Conservation (phyloP, 2,329 filamentous ascomycete species). For the Orbilia ellipsospora region DNA sequence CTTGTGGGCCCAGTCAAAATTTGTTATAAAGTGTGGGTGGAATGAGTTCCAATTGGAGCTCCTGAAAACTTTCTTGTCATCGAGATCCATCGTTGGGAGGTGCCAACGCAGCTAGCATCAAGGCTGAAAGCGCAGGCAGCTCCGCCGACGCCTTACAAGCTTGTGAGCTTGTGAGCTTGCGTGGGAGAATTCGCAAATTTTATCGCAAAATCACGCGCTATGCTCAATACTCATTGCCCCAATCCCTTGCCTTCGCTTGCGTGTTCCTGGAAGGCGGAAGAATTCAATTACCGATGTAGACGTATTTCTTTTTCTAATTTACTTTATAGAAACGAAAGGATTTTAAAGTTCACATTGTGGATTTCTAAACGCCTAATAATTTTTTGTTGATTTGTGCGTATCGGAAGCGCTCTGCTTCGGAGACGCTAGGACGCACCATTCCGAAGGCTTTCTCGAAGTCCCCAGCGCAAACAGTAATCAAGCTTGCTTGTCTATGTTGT, state of each 20-base stretch:
- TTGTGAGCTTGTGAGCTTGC: constrained; percentile 17
- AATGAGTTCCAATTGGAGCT: constrained; percentile 38
- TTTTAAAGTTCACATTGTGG: too few relatives aligned
- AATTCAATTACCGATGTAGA: constrained; percentile 20
- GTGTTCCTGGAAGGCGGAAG: constrained; percentile 27
- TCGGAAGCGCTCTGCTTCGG: constrained; percentile 55
- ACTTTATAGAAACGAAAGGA: background rate
- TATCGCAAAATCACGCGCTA: constrained; percentile 50
- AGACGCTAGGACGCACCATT: constrained; percentile 63
- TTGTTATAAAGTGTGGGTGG: constrained; percentile 16
- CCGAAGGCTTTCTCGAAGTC: constrained; percentile 65
- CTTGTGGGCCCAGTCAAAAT: constrained; percentile 36
- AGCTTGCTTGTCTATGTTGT: constrained; percentile 3
- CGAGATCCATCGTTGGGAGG: constrained; percentile 16
- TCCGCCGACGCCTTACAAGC: too few relatives aligned
- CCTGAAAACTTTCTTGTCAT: constrained; percentile 8
- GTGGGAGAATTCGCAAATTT: constrained; percentile 28
- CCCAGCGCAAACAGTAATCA: constrained; percentile 17
- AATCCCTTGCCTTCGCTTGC: constrained; percentile 1
- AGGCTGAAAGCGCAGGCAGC: too few relatives aligned
- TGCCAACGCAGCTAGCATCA: constrained; percentile 37
- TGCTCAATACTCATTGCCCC: too few relatives aligned
- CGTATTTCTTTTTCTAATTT: constrained; percentile 13
- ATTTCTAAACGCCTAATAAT: constrained; percentile 23
- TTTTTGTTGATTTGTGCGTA: constrained; percentile 50